These are phyloP conservation scores for Globisporangium acanthophoron DNA, from an alignment of 352 stramenopile genomes.

Conservation along the genomic window DNA sequence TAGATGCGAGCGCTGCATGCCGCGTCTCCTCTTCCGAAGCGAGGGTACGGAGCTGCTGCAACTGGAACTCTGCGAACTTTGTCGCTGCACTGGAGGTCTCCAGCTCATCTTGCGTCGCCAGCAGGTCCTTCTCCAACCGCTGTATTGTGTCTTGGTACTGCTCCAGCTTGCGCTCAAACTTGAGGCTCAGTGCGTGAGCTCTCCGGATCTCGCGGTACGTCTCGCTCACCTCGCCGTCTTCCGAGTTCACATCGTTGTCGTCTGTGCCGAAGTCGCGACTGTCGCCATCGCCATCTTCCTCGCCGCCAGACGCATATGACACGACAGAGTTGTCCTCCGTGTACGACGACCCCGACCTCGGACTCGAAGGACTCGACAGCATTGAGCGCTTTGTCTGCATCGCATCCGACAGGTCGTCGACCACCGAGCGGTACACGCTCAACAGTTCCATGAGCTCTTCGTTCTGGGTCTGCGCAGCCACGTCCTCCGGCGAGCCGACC, in stretches of 20 bases:
- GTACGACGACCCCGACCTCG: conserved; percentile 58
- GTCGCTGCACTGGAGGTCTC: conserved; percentile 69
- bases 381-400: conserved; percentile 50
- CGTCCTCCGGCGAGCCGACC: background rate
- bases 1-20: conserved; percentile 20
- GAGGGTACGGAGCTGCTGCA: conserved; percentile 61
- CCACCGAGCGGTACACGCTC: conserved; percentile 64
- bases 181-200: conserved; percentile 44
- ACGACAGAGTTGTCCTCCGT: conserved; percentile 54
- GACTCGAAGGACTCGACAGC: conserved; percentile 35
- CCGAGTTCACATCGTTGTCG: conserved; percentile 32
- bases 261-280: conserved; percentile 23
- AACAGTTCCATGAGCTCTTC: conserved; percentile 56
- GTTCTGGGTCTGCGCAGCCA: conserved; percentile 15
- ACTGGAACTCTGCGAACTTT: conserved; percentile 79
- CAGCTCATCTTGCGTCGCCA: conserved; percentile 65
- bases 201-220: conserved; percentile 57
- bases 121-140: conserved; percentile 56
- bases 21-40: conserved; percentile 43
- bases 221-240: conserved; percentile 29
- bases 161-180: conserved; percentile 67
- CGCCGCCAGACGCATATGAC: conserved; percentile 42
- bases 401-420: conserved; percentile 50
- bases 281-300: conserved; percentile 25
- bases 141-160: conserved; percentile 68